phyloP scores from a whole-genome alignment of 2,329 filamentous ascomycete genomes.

The Magnaporthiopsis rhizophila region DNA sequence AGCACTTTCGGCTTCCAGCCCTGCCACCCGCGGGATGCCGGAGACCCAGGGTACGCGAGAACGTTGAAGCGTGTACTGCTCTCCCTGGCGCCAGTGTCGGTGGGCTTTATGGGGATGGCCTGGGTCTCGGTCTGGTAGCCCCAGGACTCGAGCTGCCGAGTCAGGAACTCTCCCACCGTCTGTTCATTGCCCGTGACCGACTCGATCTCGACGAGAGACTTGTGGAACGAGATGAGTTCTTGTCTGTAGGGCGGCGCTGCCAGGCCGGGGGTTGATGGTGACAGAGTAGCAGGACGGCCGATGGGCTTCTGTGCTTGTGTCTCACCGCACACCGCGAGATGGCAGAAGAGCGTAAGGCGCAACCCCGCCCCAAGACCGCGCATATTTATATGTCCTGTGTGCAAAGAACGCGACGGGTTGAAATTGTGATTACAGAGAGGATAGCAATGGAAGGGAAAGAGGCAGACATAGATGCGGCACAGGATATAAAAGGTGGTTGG shows the following conservation, averaged over 20 bases:
- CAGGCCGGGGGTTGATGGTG: neutral
- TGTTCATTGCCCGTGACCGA: constrained; percentile 66
- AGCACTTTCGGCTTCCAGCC: constrained; percentile 45
- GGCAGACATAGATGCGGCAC: too few relatives aligned
- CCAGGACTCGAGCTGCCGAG: constrained; percentile 49
- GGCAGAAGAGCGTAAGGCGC: neutral
- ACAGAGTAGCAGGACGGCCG: neutral
- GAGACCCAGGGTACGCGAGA: constrained; percentile 50
- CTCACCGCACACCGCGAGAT: neutral
- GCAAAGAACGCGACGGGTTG: neutral
- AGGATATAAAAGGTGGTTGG: too few relatives aligned
- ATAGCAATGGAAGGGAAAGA: neutral
- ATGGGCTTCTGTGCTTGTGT: constrained; percentile 4
- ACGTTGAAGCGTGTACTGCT: constrained; percentile 58
- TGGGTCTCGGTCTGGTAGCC: constrained; percentile 38
- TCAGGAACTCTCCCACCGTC: constrained; percentile 59
- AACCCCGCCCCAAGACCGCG: neutral
- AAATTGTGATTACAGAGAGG: neutral
- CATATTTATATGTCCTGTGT: neutral
- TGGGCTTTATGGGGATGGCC: constrained; percentile 21
- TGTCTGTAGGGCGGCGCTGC: constrained; percentile 30
- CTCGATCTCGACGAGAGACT: constrained; percentile 63
- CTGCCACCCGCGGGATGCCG: constrained; percentile 32
- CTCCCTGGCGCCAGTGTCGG: neutral
- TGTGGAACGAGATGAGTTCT: constrained; percentile 63